Conservation (phyloP, 1,284 basidiomycete genomes). For the Pseudozyma tsukubaensis region DNA sequence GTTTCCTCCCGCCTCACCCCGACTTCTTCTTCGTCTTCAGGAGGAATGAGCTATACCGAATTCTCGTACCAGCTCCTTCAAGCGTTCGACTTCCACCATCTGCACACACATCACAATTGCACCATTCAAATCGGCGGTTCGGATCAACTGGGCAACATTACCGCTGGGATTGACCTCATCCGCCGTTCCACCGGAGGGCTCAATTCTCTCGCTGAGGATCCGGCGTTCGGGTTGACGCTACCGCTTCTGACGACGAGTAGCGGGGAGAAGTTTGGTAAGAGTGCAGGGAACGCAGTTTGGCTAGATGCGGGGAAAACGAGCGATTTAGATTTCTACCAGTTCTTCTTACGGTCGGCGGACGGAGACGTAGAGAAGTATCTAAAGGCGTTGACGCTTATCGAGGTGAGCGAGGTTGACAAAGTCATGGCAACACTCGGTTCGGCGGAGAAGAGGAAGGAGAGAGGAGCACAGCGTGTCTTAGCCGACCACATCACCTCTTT, state of each 20-base stretch:
- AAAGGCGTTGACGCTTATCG: slow-evolving; percentile 83
- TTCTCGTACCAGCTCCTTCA: slow-evolving; percentile 97
- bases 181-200: slow-evolving; percentile 70
- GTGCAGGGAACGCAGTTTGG: slow-evolving; percentile 95
- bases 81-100: slow-evolving; percentile 90
- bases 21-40: slow-evolving; percentile 65
- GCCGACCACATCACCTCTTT: slow-evolving; percentile 89
- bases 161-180: slow-evolving; percentile 90
- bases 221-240: slow-evolving; percentile 87
- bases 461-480: slow-evolving; percentile 80
- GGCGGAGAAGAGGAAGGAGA: slow-evolving; percentile 74
- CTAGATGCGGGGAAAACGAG: slow-evolving; percentile 43
- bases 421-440: slow-evolving; percentile 76
- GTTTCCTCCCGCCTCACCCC: slow-evolving; percentile 72
- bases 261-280: slow-evolving; percentile 98
- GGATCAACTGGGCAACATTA: slow-evolving; percentile 99
- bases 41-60: slow-evolving; percentile 92
- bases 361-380: slow-evolving; percentile 85
- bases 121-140: slow-evolving; percentile 93
- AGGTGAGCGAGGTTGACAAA: slow-evolving; percentile 74
- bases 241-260: slow-evolving; percentile 89
- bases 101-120: slow-evolving; percentile 78
- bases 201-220: slow-evolving; percentile 34
- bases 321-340: slow-evolving; percentile 74
- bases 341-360: slow-evolving; percentile 86